A percentile compares a stretch with the other conserved stretches of the same genome.
Evolutionary conservation across 306 rosid genomes (phyloP).

Genomic region (Trifolium dubium): DNA sequence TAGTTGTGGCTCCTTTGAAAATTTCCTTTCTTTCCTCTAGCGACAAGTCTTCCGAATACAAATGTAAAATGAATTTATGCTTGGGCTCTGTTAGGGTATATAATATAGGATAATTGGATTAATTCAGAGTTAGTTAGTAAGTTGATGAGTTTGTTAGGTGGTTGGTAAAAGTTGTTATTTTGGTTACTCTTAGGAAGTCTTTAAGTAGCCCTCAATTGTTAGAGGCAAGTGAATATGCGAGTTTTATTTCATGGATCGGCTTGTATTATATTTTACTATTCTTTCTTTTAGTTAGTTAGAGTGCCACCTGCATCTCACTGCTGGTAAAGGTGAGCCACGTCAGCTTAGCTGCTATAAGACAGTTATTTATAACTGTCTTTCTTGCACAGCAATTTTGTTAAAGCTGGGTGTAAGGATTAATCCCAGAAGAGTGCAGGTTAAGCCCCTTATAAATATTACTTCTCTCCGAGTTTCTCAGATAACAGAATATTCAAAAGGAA

Average conservation of each 20-base stretch:
- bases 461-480: neutral
- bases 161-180: neutral
- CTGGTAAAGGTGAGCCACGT: neutral
- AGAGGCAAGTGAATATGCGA: neutral
- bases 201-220: neutral
- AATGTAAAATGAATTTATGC: neutral
- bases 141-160: neutral
- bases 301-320: neutral
- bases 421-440: too few relatives aligned
- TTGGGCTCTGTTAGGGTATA: neutral
- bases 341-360: neutral
- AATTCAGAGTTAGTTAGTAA: neutral
- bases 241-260: neutral
- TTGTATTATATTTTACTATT: neutral
- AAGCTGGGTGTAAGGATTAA: too few relatives aligned
- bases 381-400: neutral
- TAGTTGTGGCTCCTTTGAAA: neutral
- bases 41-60: constrained; percentile 3
- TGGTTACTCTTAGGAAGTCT: neutral
- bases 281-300: neutral
- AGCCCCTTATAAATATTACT: too few relatives aligned
- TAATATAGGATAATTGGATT: neutral
- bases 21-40: constrained; percentile 2
- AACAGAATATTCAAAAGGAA: neutral
- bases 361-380: neutral